These are phyloP conservation scores for Russula abietina DNA, from an alignment of 768 basidiomycete species.

Conservation along the genomic window DNA sequence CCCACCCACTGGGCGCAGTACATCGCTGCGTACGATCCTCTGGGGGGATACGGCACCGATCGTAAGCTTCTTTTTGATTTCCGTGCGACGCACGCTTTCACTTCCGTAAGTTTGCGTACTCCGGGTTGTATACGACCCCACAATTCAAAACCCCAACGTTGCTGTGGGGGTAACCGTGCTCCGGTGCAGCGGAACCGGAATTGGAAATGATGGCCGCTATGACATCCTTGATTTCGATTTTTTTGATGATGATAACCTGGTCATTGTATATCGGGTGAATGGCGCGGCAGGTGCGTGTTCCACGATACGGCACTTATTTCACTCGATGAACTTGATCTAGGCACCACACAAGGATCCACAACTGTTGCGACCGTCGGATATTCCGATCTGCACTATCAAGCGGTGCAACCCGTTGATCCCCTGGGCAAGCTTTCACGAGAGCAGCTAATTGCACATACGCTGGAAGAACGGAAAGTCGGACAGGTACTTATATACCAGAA, in stretches of 20 bases:
- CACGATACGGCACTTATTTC: constrained; percentile 24
- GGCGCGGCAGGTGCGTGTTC: constrained; percentile 44
- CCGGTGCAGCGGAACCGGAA: constrained; percentile 42
- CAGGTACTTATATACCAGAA: constrained; percentile 48
- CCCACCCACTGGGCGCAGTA: constrained; percentile 16
- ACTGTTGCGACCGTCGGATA: constrained; percentile 62
- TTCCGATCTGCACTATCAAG: constrained; percentile 53
- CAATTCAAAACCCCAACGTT: constrained; percentile 36
- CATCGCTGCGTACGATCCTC: constrained; percentile 15
- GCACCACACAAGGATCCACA: constrained; percentile 42
- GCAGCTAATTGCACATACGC: constrained; percentile 55
- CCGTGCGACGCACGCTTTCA: constrained; percentile 13
- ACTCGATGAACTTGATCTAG: constrained; percentile 20
- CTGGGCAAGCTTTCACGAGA: constrained; percentile 53
- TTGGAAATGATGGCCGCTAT: constrained; percentile 37
- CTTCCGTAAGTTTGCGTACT: constrained; percentile 47
- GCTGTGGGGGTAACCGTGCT: constrained; percentile 43
- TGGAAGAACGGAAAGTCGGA: constrained; percentile 53
- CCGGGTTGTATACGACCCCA: constrained; percentile 45
- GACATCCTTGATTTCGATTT: constrained; percentile 65
- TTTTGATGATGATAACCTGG: constrained; percentile 67
- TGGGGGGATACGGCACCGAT: constrained; percentile 34
- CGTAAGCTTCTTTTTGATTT: constrained; percentile 39
- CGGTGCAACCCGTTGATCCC: constrained; percentile 42
- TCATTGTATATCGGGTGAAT: constrained; percentile 55